Evolutionary conservation across 1,284 basidiomycete genomes (phyloP).

Genomic region (Moniliella sp.): DNA sequence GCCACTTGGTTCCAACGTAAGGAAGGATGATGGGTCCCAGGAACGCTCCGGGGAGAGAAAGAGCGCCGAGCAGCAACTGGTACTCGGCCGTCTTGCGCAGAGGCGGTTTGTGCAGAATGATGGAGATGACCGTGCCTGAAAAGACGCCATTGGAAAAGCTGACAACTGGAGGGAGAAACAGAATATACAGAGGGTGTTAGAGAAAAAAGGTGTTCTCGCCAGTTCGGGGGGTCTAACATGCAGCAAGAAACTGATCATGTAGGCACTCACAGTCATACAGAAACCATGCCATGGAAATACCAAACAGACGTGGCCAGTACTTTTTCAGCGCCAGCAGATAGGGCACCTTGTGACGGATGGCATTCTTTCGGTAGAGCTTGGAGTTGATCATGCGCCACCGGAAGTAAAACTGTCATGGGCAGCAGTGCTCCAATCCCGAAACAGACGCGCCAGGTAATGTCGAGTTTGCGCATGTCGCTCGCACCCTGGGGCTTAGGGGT

Average conservation of each 20-base stretch:
- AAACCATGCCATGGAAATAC: constrained; percentile 7
- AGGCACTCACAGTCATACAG: no score
- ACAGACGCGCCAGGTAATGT: constrained; percentile 53
- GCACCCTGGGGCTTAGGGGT: constrained; percentile 23
- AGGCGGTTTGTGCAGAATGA: constrained; percentile 41
- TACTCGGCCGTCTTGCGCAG: constrained; percentile 41
- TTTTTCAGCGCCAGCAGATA: constrained; percentile 45
- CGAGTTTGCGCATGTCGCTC: constrained; percentile 43
- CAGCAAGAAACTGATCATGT: no score
- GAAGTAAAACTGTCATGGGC: constrained; percentile 49
- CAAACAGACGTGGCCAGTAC: constrained; percentile 41
- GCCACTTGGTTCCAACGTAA: constrained; percentile 10
- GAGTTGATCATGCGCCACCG: constrained; percentile 51
- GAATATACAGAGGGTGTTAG: no score
- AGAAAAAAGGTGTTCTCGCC: no score
- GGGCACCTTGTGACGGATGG: constrained; percentile 39
- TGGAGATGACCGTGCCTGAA: constrained; percentile 29
- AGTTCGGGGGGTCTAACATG: no score
- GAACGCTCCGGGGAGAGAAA: constrained; percentile 49
- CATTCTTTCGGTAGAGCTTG: constrained; percentile 35
- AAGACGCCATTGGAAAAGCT: constrained; percentile 37
- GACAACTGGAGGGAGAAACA: no score
- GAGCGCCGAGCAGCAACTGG: constrained; percentile 48
- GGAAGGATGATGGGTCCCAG: constrained; percentile 39
- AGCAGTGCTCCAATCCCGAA: constrained; percentile 52